phyloP scores from a whole-genome alignment of 257 asterid genomes.

The Pogostemon cablin region DNA sequence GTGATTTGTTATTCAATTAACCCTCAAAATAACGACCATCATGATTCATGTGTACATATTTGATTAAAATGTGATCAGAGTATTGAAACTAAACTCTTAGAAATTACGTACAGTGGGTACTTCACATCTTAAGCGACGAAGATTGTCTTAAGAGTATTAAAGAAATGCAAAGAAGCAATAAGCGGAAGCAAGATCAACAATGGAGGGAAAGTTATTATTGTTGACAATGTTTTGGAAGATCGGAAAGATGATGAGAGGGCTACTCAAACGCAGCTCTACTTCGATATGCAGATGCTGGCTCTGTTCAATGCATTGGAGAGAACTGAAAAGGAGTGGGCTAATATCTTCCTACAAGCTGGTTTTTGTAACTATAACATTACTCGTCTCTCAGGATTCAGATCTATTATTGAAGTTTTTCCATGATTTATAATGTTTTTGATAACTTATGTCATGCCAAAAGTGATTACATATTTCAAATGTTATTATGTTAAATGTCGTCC shows the following conservation, averaged over 20 bases:
- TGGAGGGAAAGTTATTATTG: conserved; percentile 15
- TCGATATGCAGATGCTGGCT: conserved; percentile 9
- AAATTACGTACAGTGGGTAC: conserved; percentile 9
- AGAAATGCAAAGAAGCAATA: conserved; percentile 21
- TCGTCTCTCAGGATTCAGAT: conserved; percentile 14
- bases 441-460: not conserved
- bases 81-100: too few relatives aligned
- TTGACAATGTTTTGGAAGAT: not conserved
- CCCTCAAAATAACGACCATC: too few relatives aligned
- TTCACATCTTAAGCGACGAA: conserved; percentile 11
- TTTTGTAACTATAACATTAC: conserved; percentile 14
- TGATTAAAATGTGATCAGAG: too few relatives aligned
- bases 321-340: conserved; percentile 19
- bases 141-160: conserved; percentile 5
- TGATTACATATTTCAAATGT: not conserved
- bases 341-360: conserved; percentile 3
- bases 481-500: not conserved
- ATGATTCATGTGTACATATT: too few relatives aligned
- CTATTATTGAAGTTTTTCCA: conserved; percentile 24
- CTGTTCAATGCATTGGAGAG: not conserved
- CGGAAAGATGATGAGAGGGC: not conserved
- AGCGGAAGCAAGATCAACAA: not conserved
- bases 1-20: too few relatives aligned
- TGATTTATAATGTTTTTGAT: not conserved
- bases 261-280: conserved; percentile 21